Percentiles rank a stretch among this genome's conserved stretches.
Evolutionary conservation across 805 yeast species (phyloP).

Genomic region (Naumovozyma dairenensis): DNA sequence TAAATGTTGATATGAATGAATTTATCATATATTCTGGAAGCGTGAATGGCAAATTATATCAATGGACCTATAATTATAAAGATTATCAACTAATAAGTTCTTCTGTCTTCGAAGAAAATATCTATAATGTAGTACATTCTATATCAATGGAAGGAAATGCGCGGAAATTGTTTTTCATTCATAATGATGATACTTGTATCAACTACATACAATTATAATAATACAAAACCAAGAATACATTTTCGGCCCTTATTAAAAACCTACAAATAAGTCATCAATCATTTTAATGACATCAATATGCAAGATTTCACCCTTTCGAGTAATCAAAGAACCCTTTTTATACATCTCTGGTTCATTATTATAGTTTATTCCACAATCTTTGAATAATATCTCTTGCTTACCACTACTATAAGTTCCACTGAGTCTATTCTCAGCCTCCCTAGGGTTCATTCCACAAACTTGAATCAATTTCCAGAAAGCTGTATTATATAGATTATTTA

Average conservation of each 20-base stretch:
- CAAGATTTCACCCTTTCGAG: conserved; percentile 43
- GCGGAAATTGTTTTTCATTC: conserved; percentile 8
- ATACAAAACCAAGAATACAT: not conserved
- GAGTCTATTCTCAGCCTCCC: conserved; percentile 70
- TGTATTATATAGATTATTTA: conserved; percentile 88
- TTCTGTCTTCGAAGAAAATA: conserved; percentile 3
- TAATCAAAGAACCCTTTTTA: conserved; percentile 60
- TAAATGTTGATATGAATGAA: conserved; percentile 1
- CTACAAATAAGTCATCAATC: conserved; percentile 30
- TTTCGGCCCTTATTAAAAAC: conserved; percentile 16
- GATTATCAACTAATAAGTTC: too few species aligned
- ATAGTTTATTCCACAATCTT: conserved; percentile 74
- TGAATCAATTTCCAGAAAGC: conserved; percentile 79
- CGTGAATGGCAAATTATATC: conserved; percentile 11
- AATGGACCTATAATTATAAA: conserved; percentile 12
- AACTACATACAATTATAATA: conserved; percentile 4
- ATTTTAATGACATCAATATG: conserved; percentile 34
- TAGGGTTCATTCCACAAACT: conserved; percentile 58
- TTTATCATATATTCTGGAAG: conserved; percentile 15
- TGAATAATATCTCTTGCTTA: conserved; percentile 79
- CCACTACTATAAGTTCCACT: conserved; percentile 74
- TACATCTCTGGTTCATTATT: conserved; percentile 83
- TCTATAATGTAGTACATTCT: conserved; percentile 1
- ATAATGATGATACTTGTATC: conserved; percentile 6
- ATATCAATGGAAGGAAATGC: conserved; percentile 3